Evolutionary conservation across 2,329 filamentous ascomycete genomes (phyloP), one percentile per base, ranked within the genome.

Genomic region (Sporothrix globosa): DNA sequence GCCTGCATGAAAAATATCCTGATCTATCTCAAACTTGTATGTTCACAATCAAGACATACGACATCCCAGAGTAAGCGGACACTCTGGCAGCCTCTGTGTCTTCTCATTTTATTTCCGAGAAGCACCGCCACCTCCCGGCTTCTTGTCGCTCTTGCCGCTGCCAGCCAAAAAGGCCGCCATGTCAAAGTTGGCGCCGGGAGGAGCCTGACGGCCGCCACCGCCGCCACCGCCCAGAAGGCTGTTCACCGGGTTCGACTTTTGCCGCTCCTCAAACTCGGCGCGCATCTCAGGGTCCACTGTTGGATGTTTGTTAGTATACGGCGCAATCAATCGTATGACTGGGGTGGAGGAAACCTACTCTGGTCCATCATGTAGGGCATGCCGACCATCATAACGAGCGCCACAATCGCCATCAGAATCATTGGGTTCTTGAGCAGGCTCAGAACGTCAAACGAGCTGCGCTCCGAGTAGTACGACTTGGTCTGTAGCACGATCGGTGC

Each of bases 341-440:
- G 27, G 50, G 52, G 10, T 11, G 60, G 68, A 44, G 69, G 46
- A 50, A 7, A 87, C 92, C 73, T 88, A 97, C 94, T 97, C 79
- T 96, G 97, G 67, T 98, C 94, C 83, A 98, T 89, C 70, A 99
- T 81, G 80, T 97, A 96, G 17, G 96, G 96, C 91, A 98, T 92
- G 74, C 94, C 94, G 76, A 98, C 86, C 73, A 97, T 93, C 74
- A 97, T 83, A 5, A 83, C 90, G 83, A 97, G 88, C 73, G 90
- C 93, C 52, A 96, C 89, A 46, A 97, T 81, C 4, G 91, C 93
- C 83, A 99, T 91, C 72, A 99, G 86, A 74, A 98, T 97, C 93
- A 98, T 98, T 3, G 96, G 96, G 78, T 92, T 97, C 84, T 96
- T 96, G 76, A 97, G 84, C 70, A 97, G 89, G 71, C 87, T 88